Conservation (phyloP, 2,329 filamentous ascomycete genomes). For the Cladosporium sp. region DNA sequence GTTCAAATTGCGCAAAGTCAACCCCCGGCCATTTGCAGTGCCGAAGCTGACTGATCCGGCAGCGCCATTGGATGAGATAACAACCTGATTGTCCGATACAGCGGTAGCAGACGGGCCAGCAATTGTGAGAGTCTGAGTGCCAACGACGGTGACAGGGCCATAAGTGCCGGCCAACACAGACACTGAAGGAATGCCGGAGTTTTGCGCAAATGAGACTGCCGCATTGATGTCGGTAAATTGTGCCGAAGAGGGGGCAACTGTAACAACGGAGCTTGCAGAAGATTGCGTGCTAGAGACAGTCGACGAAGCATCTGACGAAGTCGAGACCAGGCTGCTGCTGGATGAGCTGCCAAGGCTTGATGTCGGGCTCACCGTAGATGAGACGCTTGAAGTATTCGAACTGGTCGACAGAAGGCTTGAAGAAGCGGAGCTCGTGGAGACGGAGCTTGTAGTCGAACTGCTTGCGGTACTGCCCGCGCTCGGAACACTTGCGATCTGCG, state of each 20-base stretch:
- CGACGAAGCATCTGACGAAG: not conserved
- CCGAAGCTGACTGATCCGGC: constrained; percentile 5
- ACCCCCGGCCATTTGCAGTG: constrained; percentile 24
- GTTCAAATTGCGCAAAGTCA: constrained; percentile 37
- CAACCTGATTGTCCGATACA: constrained; percentile 7
- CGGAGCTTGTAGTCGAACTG: not conserved
- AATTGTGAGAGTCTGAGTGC: constrained; percentile 38
- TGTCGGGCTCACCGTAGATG: not conserved
- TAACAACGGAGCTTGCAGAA: constrained; percentile 29
- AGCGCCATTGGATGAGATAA: not conserved
- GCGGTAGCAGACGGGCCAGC: constrained; percentile 26
- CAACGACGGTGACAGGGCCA: constrained; percentile 34
- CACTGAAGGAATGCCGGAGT: constrained; percentile 37
- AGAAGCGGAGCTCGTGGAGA: not conserved
- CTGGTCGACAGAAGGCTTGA: not conserved
- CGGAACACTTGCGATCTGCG: constrained; percentile 16
- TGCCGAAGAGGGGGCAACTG: constrained; percentile 40
- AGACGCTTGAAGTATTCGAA: constrained; percentile 12
- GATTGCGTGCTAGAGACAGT: constrained; percentile 4
- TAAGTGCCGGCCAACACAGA: constrained; percentile 42
- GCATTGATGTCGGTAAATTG: constrained; percentile 42
- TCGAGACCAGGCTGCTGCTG: constrained; percentile 9
- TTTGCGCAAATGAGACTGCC: constrained; percentile 40
- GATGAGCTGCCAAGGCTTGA: constrained; percentile 13
- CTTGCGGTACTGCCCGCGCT: not conserved